These are phyloP conservation scores for Entomortierella beljakovae DNA, from an alignment of 192 early-diverging fungal species.

Conservation along the genomic window DNA sequence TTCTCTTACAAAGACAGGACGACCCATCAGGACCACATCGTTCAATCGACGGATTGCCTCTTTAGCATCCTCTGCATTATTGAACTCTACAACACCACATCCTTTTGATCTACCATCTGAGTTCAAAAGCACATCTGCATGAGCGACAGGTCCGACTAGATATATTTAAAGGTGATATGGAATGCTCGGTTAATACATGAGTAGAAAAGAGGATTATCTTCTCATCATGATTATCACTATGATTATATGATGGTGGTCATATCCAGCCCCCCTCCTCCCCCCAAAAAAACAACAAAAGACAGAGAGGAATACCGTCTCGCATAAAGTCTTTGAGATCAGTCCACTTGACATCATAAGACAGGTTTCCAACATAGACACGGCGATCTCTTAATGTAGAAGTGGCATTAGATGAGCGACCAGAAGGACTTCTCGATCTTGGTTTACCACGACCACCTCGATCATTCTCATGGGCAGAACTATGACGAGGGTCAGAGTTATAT, in stretches of 20 bases:
- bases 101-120: slow-evolving; percentile 76
- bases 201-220: neutral
- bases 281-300: neutral
- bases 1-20: slow-evolving; percentile 84
- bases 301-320: slow-evolving; percentile 67
- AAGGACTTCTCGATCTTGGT: slow-evolving; percentile 40
- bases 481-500: slow-evolving; percentile 21
- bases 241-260: no score
- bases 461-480: neutral
- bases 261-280: no score
- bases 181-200: no score
- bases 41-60: slow-evolving; percentile 77
- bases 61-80: slow-evolving; percentile 79
- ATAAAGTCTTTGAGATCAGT: slow-evolving; percentile 86
- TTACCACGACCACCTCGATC: slow-evolving; percentile 15
- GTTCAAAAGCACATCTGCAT: slow-evolving; percentile 77
- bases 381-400: slow-evolving; percentile 57
- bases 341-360: slow-evolving; percentile 80
- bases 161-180: no score
- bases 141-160: slow-evolving; percentile 78
- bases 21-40: slow-evolving; percentile 75
- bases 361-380: slow-evolving; percentile 86
- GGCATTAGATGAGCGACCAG: neutral
- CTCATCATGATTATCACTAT: no score
- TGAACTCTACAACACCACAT: slow-evolving; percentile 83